phyloP scores from a whole-genome alignment of 345 rosid species.

The Clarkia xantiana region DNA sequence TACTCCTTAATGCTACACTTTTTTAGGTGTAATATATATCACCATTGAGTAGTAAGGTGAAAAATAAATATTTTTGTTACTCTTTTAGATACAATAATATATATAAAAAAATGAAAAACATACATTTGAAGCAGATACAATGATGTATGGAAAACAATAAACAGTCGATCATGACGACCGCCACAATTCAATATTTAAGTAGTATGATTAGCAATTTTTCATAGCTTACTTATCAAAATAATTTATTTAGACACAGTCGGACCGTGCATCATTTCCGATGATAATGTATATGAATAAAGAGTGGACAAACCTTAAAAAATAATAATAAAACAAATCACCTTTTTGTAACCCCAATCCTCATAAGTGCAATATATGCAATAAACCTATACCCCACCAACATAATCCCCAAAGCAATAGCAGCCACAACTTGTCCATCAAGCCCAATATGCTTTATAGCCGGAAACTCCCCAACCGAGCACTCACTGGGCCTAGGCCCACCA shows the following conservation, averaged over 20 bases:
- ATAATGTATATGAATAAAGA: background rate
- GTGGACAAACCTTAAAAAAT: background rate
- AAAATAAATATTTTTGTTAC: background rate
- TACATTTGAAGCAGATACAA: no score
- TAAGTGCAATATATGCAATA: conserved; percentile 35
- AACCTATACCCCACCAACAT: conserved; percentile 33
- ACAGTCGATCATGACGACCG: no score
- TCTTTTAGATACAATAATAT: no score
- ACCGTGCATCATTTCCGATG: background rate
- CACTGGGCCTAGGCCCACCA: background rate
- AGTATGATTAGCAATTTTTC: no score
- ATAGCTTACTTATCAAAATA: no score
- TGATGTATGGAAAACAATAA: no score
- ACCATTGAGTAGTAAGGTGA: no score
- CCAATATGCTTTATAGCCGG: conserved; percentile 27
- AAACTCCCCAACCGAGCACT: conserved; percentile 31
- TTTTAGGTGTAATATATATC: no score
- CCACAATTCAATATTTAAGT: no score
- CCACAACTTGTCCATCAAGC: conserved; percentile 17
- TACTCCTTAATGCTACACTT: no score
- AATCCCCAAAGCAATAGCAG: conserved; percentile 20
- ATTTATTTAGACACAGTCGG: no score
- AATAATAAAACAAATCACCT: background rate
- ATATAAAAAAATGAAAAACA: no score
- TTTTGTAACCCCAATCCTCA: conserved; percentile 21